phyloP scores from a whole-genome alignment of 1,139 yeast species.

The Debaryomyces udenii region DNA sequence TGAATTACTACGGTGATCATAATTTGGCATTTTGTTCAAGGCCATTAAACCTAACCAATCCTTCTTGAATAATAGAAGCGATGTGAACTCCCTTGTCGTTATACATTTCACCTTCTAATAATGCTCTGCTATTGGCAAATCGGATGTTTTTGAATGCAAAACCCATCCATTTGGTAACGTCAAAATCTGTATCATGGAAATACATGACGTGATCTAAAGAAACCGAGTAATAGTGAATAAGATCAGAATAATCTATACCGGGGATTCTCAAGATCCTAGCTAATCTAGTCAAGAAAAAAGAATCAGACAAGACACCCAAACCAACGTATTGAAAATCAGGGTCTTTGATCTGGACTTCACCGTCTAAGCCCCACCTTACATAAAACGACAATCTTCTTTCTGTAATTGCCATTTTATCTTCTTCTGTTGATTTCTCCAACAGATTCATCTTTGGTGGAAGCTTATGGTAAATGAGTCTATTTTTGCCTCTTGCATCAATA shows the following conservation, averaged over 20 bases:
- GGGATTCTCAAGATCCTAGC: slow-evolving; percentile 32
- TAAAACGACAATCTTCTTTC: slow-evolving; percentile 47
- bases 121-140: slow-evolving; percentile 55
- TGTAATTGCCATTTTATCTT: slow-evolving; percentile 28
- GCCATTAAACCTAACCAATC: slow-evolving; percentile 40
- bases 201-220: slow-evolving; percentile 71
- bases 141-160: slow-evolving; percentile 55
- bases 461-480: slow-evolving; percentile 30
- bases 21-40: slow-evolving; percentile 20
- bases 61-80: slow-evolving; percentile 72
- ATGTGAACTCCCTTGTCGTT: slow-evolving; percentile 54
- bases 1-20: slow-evolving; percentile 2
- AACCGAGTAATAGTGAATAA: slow-evolving; percentile 45
- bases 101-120: slow-evolving; percentile 64
- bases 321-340: slow-evolving; percentile 56
- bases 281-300: slow-evolving; percentile 53
- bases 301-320: slow-evolving; percentile 64
- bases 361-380: slow-evolving; percentile 43
- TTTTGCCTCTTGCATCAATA: slow-evolving; percentile 20
- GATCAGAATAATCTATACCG: slow-evolving; percentile 27
- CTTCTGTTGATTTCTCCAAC: slow-evolving; percentile 27
- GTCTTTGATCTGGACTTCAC: slow-evolving; percentile 21
- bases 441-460: slow-evolving; percentile 46
- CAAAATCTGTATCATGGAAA: slow-evolving; percentile 61
- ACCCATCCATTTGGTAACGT: slow-evolving; percentile 56